Conservation (phyloP, 768 basidiomycete genomes). For the Suillus ampliporus region DNA sequence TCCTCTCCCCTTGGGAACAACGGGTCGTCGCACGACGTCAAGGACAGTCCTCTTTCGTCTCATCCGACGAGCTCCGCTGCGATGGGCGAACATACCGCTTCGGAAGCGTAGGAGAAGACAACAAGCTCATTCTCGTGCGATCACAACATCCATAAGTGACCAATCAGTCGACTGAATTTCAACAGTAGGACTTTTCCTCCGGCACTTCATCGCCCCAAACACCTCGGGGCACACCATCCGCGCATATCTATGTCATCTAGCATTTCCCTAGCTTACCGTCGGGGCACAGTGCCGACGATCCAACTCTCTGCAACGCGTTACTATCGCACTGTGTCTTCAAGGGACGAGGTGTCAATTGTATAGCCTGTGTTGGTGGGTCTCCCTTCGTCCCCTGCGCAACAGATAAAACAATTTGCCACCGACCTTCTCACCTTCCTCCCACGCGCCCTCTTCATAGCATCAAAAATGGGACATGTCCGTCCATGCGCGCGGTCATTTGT, state of each 20-base stretch:
- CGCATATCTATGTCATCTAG: conserved; percentile 81
- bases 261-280: conserved; percentile 71
- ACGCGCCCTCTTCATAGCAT: conserved; percentile 77
- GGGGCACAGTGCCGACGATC: conserved; percentile 59
- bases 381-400: conserved; percentile 1
- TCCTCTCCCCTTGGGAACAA: conserved; percentile 94
- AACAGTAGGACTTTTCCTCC: conserved; percentile 93
- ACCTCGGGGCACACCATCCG: conserved; percentile 71
- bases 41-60: conserved; percentile 95
- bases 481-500: conserved; percentile 84
- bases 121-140: conserved; percentile 86
- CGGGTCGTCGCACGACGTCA: conserved; percentile 95
- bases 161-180: conserved; percentile 2
- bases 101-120: conserved; percentile 96
- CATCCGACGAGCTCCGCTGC: conserved; percentile 84
- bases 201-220: conserved; percentile 90
- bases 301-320: conserved; percentile 63
- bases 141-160: background rate
- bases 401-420: conserved; percentile 84
- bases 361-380: conserved; percentile 84
- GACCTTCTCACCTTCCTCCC: conserved; percentile 87
- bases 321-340: conserved; percentile 89
- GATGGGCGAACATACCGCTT: conserved; percentile 93
- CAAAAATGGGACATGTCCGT: conserved; percentile 77
- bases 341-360: conserved; percentile 88